Evolutionary conservation across 257 asterid species (phyloP), one percentile per base, ranked within the genome.

Genomic region (Lycium ferocissimum): DNA sequence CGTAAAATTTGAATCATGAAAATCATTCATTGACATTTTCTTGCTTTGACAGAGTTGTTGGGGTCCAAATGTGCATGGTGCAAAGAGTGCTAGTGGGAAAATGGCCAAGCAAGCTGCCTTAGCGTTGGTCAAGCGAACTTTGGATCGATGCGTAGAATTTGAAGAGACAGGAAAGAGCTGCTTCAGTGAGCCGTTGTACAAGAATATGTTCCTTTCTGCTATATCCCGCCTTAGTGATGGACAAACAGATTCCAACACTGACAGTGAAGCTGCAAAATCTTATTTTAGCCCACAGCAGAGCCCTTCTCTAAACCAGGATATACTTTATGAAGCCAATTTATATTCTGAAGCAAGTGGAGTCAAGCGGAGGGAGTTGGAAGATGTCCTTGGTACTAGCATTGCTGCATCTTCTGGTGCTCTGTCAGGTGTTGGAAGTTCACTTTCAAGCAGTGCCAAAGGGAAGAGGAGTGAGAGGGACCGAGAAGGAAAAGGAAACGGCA

Each of bases 91-190:
- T 51, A 51, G 40, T 92, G 94, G 97, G 80, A 96, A 92, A 91
- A 89, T 96, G 90, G 98, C 97, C 81, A 94, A 92, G 90, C 97
- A 94, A 88, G 95, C 96, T 88, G 95, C 95, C 85, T 89, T 94
- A 86, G 91, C 95, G 90, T 95, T 92, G 89, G 98, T 92, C 80
- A 92, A 89, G 90, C 89, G 93, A 85, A 89, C 95, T 84, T 72
- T 94, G 92, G 94, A 90, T 80, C 93, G 92, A 17, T 93, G 80
- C 89, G 91, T 86, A 85, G 98, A 92, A 88, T 96, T 92, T 70
- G 89, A 92, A 86, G 88, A 85, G 83, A 92, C 93, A 8, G 96
- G 97, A 84, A 94, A 90, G 88, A 93, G 98, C 91, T 93, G 99
- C 91, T 96, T 96, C 88, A 89, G 87, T 18, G 95, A 92, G 89